Evolutionary conservation across 108 stramenopile genomes (phyloP).

Genomic region (Nannochloropsis gaditana): DNA sequence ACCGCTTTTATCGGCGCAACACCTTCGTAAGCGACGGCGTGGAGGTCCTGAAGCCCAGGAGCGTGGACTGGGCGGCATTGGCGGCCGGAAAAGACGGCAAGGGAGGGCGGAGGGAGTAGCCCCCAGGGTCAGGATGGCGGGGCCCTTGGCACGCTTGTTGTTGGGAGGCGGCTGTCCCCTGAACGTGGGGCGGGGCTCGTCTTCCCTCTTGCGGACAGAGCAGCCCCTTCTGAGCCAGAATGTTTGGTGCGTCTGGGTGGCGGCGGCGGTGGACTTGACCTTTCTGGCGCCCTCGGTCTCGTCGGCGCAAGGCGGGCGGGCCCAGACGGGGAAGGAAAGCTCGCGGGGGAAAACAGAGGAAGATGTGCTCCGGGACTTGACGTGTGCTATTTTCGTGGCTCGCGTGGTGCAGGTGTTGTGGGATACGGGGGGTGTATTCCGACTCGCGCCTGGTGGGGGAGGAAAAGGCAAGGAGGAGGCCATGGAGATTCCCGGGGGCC

Average conservation of each 20-base stretch:
- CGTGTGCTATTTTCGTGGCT: not conserved
- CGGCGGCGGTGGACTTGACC: not conserved
- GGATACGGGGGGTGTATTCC: not conserved
- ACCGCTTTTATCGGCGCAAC: not conserved
- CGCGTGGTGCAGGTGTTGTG: not conserved
- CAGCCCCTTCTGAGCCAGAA: not conserved
- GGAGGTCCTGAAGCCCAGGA: not conserved
- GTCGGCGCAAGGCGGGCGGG: not conserved
- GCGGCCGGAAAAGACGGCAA: not conserved
- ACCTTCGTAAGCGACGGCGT: not conserved
- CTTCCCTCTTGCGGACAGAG: not conserved
- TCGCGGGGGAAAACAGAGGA: not conserved
- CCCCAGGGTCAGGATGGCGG: not conserved
- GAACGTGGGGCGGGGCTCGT: not conserved
- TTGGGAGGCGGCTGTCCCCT: not conserved
- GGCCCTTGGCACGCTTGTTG: slow-evolving; percentile 8
- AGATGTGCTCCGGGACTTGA: not conserved
- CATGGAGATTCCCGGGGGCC: too few species aligned
- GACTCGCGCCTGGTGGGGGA: not conserved
- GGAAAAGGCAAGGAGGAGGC: too few species aligned
- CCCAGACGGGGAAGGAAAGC: not conserved
- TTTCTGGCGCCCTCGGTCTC: not conserved
- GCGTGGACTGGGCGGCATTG: not conserved
- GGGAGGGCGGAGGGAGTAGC: not conserved
- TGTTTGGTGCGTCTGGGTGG: not conserved